Base-by-base conservation (phyloP, 495 filamentous ascomycete species). In the Trichoderma asperelloides region DNA sequence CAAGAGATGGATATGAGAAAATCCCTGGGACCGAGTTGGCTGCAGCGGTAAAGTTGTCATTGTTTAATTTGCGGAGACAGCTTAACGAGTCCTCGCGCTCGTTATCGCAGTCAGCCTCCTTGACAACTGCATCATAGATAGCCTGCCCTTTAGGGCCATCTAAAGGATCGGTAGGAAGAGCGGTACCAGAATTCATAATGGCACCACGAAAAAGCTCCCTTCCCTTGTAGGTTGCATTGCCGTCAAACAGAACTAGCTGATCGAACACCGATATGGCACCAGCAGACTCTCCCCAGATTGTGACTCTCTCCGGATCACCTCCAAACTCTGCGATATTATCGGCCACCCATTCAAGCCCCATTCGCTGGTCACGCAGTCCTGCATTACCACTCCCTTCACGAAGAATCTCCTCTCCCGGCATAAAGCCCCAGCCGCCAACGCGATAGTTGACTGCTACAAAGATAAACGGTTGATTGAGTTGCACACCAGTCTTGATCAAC, bases 151-250 rank as follows among this genome's bases (percentile, higher is more conserved):
- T 83, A 21, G 68, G 68, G 23, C 79, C 73, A 57, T 86, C 84
- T 0, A 87, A 80, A 0, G 78, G 74, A 51, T 85, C 78, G 0
- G 85, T 80, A 7, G 85, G 84, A 0, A 80, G 73, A 16, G 83
- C 74, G 66, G 73, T 76, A 0, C 86, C 86, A 1, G 82, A 86
- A 69, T 87, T 74, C 84, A 87, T 85, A 60, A 86, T 87, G 7
- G 74, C 85, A 7, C 73, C 83, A 15, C 79, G 78, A 78, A 88
- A 88, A 0, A 87, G 75, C 1, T 82, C 78, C 33, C 81, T 77
- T 15, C 79, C 83, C 23, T 60, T 85, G 74, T 86, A 86, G 0
- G 71, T 82, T 70, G 80, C 75, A 67, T 87, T 72, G 7, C 86
- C 86, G 69, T 83, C 78, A 68, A 86, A 83, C 23, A 86, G 64